Evolutionary conservation across 225 moss, liverwort and hornwort genomes (phyloP).

Genomic region (Polytrichum commune): DNA sequence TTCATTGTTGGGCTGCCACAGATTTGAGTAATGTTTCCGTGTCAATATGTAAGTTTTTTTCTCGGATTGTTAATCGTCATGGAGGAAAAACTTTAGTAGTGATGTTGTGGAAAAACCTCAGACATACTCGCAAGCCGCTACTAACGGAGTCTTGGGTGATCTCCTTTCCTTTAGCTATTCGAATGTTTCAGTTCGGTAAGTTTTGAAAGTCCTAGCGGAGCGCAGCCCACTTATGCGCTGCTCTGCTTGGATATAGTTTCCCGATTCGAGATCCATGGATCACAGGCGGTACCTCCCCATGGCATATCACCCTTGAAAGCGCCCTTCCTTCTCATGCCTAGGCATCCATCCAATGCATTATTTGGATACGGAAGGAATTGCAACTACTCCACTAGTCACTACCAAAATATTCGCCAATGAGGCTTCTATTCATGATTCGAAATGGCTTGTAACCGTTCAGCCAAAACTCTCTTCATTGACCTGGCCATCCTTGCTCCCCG

Average conservation of each 20-base stretch:
- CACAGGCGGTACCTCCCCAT: constrained; percentile 22
- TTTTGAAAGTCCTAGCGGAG: constrained; percentile 3
- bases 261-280: constrained; percentile 29
- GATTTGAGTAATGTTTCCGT: too few species aligned
- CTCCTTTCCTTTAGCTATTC: constrained; percentile 10
- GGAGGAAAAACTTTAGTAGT: too few species aligned
- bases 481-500: too few species aligned
- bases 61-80: too few species aligned
- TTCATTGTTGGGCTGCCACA: too few species aligned
- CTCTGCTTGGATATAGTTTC: constrained; percentile 16
- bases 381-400: constrained; percentile 2
- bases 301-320: constrained; percentile 24
- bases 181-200: constrained; percentile 1
- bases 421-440: background rate
- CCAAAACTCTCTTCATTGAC: too few species aligned
- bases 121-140: background rate
- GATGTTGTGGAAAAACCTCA: too few species aligned
- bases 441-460: background rate
- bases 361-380: background rate
- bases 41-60: too few species aligned
- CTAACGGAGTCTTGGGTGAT: constrained; percentile 8
- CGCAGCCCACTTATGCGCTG: constrained; percentile 16
- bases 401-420: background rate
- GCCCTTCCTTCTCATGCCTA: constrained; percentile 27
- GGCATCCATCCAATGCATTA: constrained; percentile 28